Conservation (phyloP, 2,329 filamentous ascomycete genomes). For the Lachnellula suecica region DNA sequence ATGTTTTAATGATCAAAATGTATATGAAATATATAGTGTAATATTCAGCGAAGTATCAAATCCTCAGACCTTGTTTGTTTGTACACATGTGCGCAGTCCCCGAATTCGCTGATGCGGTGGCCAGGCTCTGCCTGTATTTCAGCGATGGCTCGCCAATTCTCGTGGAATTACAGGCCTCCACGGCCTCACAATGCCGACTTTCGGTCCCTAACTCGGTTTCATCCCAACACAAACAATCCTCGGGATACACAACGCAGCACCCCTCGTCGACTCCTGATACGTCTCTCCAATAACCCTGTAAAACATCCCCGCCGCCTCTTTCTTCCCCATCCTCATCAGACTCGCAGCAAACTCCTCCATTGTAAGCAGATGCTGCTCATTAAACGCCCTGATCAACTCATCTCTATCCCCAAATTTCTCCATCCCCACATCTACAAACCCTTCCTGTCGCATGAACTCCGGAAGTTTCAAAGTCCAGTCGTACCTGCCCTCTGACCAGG, state of each 20-base stretch:
- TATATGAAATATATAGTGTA: no score
- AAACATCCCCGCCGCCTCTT: background rate
- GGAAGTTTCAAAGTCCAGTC: background rate
- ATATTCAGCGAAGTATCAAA: no score
- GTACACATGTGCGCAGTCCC: no score
- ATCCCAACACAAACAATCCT: background rate
- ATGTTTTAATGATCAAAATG: no score
- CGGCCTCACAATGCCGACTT: no score
- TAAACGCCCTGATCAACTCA: background rate
- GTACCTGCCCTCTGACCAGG: background rate
- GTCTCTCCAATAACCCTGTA: background rate
- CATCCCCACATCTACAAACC: background rate
- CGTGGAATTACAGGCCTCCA: no score
- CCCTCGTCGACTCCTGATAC: slow-evolving; percentile 2
- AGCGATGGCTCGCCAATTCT: no score
- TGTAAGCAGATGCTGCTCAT: slow-evolving; percentile 1
- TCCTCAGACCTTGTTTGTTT: no score
- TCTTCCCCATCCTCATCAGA: background rate
- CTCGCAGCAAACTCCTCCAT: slow-evolving; percentile 2
- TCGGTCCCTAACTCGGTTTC: no score
- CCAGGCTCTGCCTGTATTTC: no score
- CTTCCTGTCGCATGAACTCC: background rate
- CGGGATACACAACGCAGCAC: slow-evolving; percentile 1
- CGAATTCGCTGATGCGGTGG: no score
- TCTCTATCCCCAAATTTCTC: background rate